phyloP scores from a whole-genome alignment of 352 stramenopile species.

The Phytophthora tentaculata region DNA sequence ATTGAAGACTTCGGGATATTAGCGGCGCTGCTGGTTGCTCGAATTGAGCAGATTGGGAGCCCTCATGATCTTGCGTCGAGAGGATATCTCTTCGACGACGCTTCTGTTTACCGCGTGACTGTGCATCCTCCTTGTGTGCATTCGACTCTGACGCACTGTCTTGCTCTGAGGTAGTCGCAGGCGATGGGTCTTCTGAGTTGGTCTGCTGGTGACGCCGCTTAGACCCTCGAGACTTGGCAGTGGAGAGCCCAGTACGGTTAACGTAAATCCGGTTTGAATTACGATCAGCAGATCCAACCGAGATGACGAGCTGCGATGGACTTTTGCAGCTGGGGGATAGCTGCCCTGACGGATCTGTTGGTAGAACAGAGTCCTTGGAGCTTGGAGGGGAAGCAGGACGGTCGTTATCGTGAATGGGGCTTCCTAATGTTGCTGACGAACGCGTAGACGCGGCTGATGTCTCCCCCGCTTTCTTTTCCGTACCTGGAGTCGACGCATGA shows the following conservation, averaged over 20 bases:
- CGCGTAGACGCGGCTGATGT: not conserved
- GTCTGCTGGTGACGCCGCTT: conserved; percentile 26
- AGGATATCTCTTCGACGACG: conserved; percentile 21
- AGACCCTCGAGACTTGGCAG: conserved; percentile 1
- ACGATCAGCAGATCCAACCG: conserved; percentile 7
- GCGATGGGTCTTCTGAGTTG: not conserved
- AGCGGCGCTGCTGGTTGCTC: conserved; percentile 11
- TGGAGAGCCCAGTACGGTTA: conserved; percentile 11
- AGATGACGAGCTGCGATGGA: conserved; percentile 27
- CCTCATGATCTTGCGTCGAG: not conserved
- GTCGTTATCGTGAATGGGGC: not conserved
- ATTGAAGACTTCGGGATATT: conserved; percentile 4
- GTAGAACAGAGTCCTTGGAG: conserved; percentile 8
- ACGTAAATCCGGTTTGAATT: not conserved
- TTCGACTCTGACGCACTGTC: conserved; percentile 5
- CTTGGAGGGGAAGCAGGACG: conserved; percentile 12
- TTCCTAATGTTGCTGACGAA: not conserved
- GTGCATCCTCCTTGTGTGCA: conserved; percentile 5
- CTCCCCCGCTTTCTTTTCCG: conserved; percentile 16
- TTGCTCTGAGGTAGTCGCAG: conserved; percentile 2
- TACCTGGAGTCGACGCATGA: conserved; percentile 18
- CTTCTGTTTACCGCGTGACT: conserved; percentile 15
- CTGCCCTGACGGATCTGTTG: conserved; percentile 6
- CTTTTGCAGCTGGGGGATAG: conserved; percentile 12
- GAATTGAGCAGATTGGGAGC: conserved; percentile 29